phyloP scores from a whole-genome alignment of 352 stramenopile genomes.

The Globisporangium rhizosaccharum region DNA sequence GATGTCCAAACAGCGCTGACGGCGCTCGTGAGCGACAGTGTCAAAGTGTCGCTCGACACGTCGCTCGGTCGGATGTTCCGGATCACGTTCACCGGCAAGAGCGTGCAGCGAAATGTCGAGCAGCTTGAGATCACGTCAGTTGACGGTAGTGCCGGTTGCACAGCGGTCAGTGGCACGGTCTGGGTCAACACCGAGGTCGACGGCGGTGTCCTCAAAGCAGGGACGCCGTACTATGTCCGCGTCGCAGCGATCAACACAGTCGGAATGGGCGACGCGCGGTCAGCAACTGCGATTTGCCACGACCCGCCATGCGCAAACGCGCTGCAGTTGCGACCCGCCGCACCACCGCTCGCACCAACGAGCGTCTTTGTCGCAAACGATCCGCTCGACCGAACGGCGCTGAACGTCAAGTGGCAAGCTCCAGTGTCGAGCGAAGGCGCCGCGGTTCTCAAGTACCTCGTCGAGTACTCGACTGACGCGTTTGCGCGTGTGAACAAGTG shows the following conservation, averaged over 20 bases:
- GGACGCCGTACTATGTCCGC: slow-evolving; percentile 86
- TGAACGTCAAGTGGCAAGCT: slow-evolving; percentile 86
- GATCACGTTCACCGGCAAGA: slow-evolving; percentile 87
- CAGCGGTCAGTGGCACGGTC: slow-evolving; percentile 38
- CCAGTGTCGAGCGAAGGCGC: slow-evolving; percentile 63
- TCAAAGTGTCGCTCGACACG: slow-evolving; percentile 58
- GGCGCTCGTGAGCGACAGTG: slow-evolving; percentile 45
- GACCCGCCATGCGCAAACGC: slow-evolving; percentile 47
- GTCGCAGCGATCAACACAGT: slow-evolving; percentile 86
- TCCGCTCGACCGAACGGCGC: slow-evolving; percentile 51
- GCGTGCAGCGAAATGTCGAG: slow-evolving; percentile 28
- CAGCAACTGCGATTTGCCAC: slow-evolving; percentile 41
- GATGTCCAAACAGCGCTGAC: slow-evolving; percentile 28
- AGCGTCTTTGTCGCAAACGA: slow-evolving; percentile 84
- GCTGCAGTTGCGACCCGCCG: slow-evolving; percentile 39
- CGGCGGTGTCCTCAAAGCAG: slow-evolving; percentile 68
- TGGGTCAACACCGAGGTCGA: slow-evolving; percentile 75
- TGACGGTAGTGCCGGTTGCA: slow-evolving; percentile 58
- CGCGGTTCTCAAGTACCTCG: slow-evolving; percentile 54
- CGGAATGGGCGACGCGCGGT: slow-evolving; percentile 55
- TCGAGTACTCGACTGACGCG: slow-evolving; percentile 80
- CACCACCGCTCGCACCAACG: slow-evolving; percentile 63
- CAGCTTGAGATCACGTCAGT: slow-evolving; percentile 40
- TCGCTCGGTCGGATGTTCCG: slow-evolving; percentile 54
- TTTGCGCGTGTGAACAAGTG: slow-evolving; percentile 44